Conservation (phyloP, 2,329 filamentous ascomycete genomes). For the Claviceps cyperi region DNA sequence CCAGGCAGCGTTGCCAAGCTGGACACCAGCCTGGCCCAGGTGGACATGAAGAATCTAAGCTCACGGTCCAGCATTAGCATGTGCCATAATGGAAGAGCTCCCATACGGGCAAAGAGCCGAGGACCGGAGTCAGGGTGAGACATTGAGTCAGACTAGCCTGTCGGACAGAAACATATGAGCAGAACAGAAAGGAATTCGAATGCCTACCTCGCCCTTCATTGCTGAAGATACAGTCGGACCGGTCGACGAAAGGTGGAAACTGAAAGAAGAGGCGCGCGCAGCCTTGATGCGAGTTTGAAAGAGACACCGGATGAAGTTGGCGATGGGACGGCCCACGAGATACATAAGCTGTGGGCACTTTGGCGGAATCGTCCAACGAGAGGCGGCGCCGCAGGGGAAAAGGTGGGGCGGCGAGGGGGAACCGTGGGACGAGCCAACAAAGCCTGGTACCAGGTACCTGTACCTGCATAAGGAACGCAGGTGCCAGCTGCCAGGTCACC, state of each 20-base stretch:
- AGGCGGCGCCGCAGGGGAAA: conserved; percentile 2
- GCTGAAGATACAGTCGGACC: conserved; percentile 10
- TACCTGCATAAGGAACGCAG: background rate
- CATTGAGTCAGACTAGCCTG: background rate
- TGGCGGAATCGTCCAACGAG: conserved; percentile 3
- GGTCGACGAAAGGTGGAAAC: conserved; percentile 6
- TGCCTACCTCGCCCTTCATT: conserved; percentile 42
- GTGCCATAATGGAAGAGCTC: background rate
- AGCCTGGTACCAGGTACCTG: conserved; percentile 4
- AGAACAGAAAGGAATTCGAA: background rate
- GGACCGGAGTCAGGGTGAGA: background rate
- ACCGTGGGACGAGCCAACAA: background rate
- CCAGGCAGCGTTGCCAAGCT: conserved; percentile 64
- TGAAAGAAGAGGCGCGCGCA: conserved; percentile 21
- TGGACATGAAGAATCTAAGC: conserved; percentile 47
- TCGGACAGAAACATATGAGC: background rate
- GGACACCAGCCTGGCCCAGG: conserved; percentile 54
- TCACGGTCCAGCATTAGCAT: conserved; percentile 8
- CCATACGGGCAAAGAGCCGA: background rate
- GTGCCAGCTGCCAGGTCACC: background rate
- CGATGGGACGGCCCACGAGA: conserved; percentile 14
- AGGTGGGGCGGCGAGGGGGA: background rate
- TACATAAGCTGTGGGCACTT: background rate
- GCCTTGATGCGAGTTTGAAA: conserved; percentile 14
- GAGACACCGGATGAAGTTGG: conserved; percentile 13